Evolutionary conservation across 2,329 filamentous ascomycete genomes (phyloP), one percentile per base, ranked within the genome.

Genomic region (Microascus cirrosus): DNA sequence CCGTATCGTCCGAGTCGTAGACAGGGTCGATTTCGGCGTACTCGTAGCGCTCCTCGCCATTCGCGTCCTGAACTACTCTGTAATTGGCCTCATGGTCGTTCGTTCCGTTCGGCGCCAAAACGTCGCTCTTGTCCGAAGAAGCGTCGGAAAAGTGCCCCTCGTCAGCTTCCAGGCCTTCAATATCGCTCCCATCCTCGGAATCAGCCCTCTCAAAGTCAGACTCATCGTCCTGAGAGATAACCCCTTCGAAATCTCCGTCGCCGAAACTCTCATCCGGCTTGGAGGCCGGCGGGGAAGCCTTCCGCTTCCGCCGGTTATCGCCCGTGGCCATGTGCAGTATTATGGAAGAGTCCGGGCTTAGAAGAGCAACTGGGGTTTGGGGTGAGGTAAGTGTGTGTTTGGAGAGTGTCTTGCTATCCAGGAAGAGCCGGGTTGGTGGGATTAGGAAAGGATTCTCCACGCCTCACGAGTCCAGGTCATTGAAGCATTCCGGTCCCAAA

Each of bases 1-100:
- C 93, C 2, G 89, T 89, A 68, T 96, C 93, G 73, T 99, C 95
- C 1, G 92, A 96, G 68, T 97, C 94, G 73, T 99, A 96, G 57
- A 91, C 86, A 2, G 93, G 90, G 63, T 97, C 87, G 62, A 99
- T 91, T 68, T 97, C 94, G 62, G 88, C 83, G 73, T 97, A 99
- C 52, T 96, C 80, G 68, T 95, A 99, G 70, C 94, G 85, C 62
- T 86, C 83, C 65, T 90, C 89, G 60, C 94, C 94, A 73, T 96
- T 94, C 64, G 94, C 93, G 66, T 96, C 94, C 59, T 80, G 87
- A 51, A 87, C 79, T 50, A 86, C 70, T 57, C 74, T 77, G 62
- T 82, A 83, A 62, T 71, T 67, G 45, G 67, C 65, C 22, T 69
- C 66, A 35, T 73, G 71, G 35, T 65, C 65, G 54, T 65, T 63